Conservation (phyloP, 495 filamentous ascomycete genomes). For the Oidiodendron maius region DNA sequence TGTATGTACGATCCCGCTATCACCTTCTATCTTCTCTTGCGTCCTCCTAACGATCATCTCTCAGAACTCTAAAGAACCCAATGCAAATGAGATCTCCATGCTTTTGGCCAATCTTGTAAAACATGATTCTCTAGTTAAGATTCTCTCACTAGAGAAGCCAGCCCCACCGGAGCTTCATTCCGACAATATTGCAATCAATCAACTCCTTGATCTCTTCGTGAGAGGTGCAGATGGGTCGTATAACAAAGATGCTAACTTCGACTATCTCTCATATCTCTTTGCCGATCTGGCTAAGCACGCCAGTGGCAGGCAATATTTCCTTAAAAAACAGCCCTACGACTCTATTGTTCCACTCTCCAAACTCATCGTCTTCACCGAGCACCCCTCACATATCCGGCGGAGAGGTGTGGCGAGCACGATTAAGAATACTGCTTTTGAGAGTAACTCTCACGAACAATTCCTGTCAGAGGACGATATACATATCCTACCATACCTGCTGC, state of each 20-base stretch:
- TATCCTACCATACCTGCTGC: slow-evolving; percentile 78
- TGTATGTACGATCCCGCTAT: slow-evolving; percentile 58
- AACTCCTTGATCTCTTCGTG: slow-evolving; percentile 92
- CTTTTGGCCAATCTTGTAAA: slow-evolving; percentile 89
- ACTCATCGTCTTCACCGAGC: slow-evolving; percentile 87
- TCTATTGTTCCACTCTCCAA: slow-evolving; percentile 77
- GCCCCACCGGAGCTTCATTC: slow-evolving; percentile 57
- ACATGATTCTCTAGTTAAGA: slow-evolving; percentile 59
- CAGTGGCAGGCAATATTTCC: slow-evolving; percentile 71
- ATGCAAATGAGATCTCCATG: slow-evolving; percentile 84
- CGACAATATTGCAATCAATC: slow-evolving; percentile 71
- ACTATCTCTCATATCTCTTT: slow-evolving; percentile 90
- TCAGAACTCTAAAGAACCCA: slow-evolving; percentile 51
- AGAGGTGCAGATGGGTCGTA: slow-evolving; percentile 74
- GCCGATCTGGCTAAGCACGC: slow-evolving; percentile 81
- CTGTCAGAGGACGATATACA: slow-evolving; percentile 65
- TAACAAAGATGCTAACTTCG: slow-evolving; percentile 82
- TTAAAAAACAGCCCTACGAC: slow-evolving; percentile 68
- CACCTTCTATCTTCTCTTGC: neutral
- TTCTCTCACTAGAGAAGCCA: slow-evolving; percentile 57
- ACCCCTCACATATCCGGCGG: slow-evolving; percentile 68
- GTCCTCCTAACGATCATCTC: neutral
- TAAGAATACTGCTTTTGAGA: slow-evolving; percentile 75
- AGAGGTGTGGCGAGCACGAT: slow-evolving; percentile 89
- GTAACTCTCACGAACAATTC: slow-evolving; percentile 63